These are phyloP conservation scores for Amanita exitialis DNA, from an alignment of 768 basidiomycete species.

Conservation along the genomic window DNA sequence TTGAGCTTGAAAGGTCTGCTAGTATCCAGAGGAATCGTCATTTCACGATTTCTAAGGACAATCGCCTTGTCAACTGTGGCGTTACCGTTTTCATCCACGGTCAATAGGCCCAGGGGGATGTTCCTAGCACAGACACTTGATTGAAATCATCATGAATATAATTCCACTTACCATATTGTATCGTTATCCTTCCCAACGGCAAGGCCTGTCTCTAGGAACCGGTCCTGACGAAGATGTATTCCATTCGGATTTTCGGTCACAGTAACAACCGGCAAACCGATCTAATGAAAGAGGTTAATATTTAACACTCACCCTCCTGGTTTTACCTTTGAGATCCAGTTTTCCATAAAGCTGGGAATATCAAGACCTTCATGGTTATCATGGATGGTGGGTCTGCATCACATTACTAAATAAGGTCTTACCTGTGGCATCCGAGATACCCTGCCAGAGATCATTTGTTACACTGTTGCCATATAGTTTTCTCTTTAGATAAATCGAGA, in stretches of 20 bases:
- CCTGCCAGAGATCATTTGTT: constrained; percentile 82
- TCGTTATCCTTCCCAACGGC: constrained; percentile 76
- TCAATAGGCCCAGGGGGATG: constrained; percentile 68
- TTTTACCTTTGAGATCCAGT: constrained; percentile 76
- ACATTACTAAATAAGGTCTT: neutral
- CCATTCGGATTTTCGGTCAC: constrained; percentile 69
- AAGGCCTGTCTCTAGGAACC: constrained; percentile 83
- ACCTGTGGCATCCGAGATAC: constrained; percentile 68
- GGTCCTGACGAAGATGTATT: constrained; percentile 78
- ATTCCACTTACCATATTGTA: constrained; percentile 60
- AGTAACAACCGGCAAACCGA: constrained; percentile 84
- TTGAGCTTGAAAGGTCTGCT: constrained; percentile 83
- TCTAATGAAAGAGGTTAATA: constrained; percentile 27
- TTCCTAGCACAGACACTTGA: constrained; percentile 36
- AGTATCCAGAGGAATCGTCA: constrained; percentile 60
- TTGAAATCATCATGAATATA: neutral
- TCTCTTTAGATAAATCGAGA: constrained; percentile 86
- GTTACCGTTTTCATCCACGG: constrained; percentile 50
- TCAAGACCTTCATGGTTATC: constrained; percentile 38
- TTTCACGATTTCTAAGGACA: constrained; percentile 62
- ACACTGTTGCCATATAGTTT: constrained; percentile 79
- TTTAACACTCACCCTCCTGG: neutral
- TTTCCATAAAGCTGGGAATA: constrained; percentile 75
- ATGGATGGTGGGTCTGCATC: neutral
- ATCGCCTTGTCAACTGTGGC: constrained; percentile 46